Conservation (phyloP, 257 asterid genomes). For the Solanum rostratum region DNA sequence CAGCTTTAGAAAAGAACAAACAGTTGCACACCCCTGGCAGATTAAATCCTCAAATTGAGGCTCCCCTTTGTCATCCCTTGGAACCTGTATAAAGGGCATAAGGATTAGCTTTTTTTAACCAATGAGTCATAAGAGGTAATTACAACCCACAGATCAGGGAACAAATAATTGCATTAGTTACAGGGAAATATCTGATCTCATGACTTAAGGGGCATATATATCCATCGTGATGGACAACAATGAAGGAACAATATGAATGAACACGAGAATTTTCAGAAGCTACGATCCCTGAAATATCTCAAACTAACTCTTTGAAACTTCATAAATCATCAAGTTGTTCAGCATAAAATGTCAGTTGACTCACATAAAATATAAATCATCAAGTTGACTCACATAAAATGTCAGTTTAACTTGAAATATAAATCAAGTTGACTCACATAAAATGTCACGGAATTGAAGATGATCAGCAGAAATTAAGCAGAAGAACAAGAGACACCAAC, state of each 20-base stretch:
- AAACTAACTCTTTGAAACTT: neutral
- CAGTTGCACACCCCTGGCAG: constrained; percentile 67
- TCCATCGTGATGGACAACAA: neutral
- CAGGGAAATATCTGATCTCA: neutral
- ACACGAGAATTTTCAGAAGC: neutral
- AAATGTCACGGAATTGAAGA: neutral
- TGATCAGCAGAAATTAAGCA: neutral
- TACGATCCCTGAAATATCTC: neutral
- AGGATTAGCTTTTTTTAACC: neutral
- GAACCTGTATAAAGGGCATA: constrained; percentile 35
- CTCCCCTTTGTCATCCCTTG: constrained; percentile 85
- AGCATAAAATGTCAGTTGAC: too few species aligned
- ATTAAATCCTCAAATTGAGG: constrained; percentile 78
- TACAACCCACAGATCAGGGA: neutral
- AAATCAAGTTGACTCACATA: neutral
- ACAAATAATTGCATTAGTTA: neutral
- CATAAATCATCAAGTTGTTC: neutral
- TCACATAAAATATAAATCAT: neutral
- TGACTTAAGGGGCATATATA: neutral
- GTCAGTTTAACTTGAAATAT: too few species aligned
- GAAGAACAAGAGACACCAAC: constrained; percentile 22
- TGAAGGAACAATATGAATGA: neutral
- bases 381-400: neutral
- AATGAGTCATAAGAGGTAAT: neutral
- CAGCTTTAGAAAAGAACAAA: constrained; percentile 47